Percentiles rank a stretch among this genome's conserved stretches.
Evolutionary conservation across 2,329 filamentous ascomycete genomes (phyloP).

Genomic region (Colletotrichum sp.): DNA sequence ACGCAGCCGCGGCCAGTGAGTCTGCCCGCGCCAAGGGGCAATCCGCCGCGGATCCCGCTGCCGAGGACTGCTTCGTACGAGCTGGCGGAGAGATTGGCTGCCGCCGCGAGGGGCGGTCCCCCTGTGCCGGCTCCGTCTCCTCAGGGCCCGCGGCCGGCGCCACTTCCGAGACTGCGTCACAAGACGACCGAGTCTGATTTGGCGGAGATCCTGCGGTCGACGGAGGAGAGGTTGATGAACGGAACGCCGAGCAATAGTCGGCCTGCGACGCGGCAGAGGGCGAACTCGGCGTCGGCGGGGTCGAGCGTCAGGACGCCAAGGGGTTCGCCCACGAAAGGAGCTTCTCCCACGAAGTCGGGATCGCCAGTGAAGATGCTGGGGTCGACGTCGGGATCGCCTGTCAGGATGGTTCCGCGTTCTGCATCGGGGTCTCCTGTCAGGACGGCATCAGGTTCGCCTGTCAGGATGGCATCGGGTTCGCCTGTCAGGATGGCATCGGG

Average conservation of each 20-base stretch:
- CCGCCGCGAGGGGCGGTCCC: slow-evolving; percentile 19
- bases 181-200: slow-evolving; percentile 52
- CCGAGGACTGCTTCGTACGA: slow-evolving; percentile 20
- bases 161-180: slow-evolving; percentile 26
- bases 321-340: neutral
- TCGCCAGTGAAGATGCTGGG: neutral
- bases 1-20: slow-evolving; percentile 10
- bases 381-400: neutral
- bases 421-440: neutral
- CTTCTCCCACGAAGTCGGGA: neutral
- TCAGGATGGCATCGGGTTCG: neutral
- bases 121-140: neutral
- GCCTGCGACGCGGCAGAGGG: slow-evolving; percentile 30
- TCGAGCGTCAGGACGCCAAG: slow-evolving; percentile 15
- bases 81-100: slow-evolving; percentile 18
- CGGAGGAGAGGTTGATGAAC: slow-evolving; percentile 54
- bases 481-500: neutral
- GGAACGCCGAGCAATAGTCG: slow-evolving; percentile 35
- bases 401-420: neutral
- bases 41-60: slow-evolving; percentile 10
- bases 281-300: slow-evolving; percentile 26
- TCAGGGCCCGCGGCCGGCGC: slow-evolving; percentile 17
- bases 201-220: slow-evolving; percentile 55
- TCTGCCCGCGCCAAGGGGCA: neutral
- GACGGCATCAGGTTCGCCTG: too few species aligned